Conservation (phyloP, 148 eudicot species). For the Camellia granthamiana region DNA sequence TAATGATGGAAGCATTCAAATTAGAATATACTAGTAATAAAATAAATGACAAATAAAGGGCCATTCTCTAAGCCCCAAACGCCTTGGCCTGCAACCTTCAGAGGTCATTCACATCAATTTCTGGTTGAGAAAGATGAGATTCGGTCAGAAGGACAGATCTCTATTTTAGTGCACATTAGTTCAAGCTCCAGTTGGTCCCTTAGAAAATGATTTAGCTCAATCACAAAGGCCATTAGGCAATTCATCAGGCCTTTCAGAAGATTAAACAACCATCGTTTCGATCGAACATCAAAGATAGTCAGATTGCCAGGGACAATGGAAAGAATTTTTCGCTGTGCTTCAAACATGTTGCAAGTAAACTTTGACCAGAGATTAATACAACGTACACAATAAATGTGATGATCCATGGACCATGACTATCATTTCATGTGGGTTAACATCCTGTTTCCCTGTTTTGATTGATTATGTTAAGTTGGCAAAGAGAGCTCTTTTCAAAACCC, state of each 20-base stretch:
- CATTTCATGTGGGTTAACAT: background rate
- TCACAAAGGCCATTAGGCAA: conserved; percentile 4
- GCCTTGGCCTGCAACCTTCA: conserved; percentile 8
- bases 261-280: background rate
- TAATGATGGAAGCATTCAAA: background rate
- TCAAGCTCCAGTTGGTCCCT: background rate
- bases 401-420: background rate
- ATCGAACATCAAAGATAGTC: background rate
- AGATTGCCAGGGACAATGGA: background rate
- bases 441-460: background rate
- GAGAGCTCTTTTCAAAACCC: background rate
- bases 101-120: background rate
- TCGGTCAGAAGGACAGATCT: background rate
- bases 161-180: background rate
- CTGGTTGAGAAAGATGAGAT: background rate
- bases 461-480: conserved; percentile 3
- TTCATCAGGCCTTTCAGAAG: background rate
- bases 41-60: background rate
- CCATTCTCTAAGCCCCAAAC: background rate
- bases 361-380: background rate
- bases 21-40: background rate
- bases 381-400: background rate
- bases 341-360: background rate
- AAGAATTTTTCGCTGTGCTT: background rate
- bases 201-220: background rate